Conservation (phyloP, 495 filamentous ascomycete species). For the Cercophora newfieldiana region DNA sequence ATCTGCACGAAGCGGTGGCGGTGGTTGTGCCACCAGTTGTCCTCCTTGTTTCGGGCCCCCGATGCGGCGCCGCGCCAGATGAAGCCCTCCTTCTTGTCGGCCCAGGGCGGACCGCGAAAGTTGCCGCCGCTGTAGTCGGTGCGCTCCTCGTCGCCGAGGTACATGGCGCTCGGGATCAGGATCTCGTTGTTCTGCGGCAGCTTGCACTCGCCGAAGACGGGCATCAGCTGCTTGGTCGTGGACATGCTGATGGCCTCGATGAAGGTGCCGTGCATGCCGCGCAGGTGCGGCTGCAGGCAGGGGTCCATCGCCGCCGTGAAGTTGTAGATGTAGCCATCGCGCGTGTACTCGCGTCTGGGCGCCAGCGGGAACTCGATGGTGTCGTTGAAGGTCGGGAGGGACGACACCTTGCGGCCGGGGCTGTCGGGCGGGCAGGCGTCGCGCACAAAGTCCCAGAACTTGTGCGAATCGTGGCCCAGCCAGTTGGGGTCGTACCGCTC, state of each 20-base stretch:
- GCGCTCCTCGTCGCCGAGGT: constrained; percentile 61
- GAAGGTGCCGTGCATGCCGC: constrained; percentile 66
- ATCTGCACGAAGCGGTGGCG: constrained; percentile 68
- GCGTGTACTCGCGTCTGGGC: constrained; percentile 35
- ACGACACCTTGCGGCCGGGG: constrained; percentile 49
- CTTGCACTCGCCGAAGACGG: constrained; percentile 73
- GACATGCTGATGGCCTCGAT: constrained; percentile 61
- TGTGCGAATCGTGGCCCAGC: constrained; percentile 19
- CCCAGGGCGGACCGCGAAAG: constrained; percentile 54
- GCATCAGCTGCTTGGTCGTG: constrained; percentile 60
- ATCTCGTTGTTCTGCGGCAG: constrained; percentile 76
- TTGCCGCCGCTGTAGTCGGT: constrained; percentile 54
- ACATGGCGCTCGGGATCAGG: constrained; percentile 74
- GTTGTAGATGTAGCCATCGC: constrained; percentile 61
- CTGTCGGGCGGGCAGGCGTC: constrained; percentile 57
- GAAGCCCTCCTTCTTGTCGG: constrained; percentile 52
- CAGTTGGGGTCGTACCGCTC: constrained; percentile 33
- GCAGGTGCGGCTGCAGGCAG: constrained; percentile 56
- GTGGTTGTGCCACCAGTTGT: constrained; percentile 68
- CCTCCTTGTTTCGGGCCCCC: constrained; percentile 60
- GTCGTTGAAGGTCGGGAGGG: constrained; percentile 37
- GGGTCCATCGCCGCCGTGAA: constrained; percentile 63
- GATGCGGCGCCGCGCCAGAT: constrained; percentile 72
- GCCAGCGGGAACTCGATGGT: constrained; percentile 33
- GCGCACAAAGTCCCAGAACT: constrained; percentile 43